Conservation (phyloP, 768 basidiomycete genomes). For the Lactifluus volemus region DNA sequence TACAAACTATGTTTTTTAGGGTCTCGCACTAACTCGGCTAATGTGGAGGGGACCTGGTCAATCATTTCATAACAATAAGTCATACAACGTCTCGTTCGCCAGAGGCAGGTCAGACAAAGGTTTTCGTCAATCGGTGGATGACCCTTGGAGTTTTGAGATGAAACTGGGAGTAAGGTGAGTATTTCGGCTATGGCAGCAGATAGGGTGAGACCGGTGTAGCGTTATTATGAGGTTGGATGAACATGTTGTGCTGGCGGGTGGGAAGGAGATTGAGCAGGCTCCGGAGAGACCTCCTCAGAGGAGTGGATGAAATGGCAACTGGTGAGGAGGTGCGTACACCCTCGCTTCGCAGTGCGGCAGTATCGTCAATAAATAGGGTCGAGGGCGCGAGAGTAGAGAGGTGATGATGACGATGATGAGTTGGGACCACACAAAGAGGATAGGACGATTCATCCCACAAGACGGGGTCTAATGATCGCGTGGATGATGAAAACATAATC, state of each 20-base stretch:
- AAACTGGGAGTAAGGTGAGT: neutral
- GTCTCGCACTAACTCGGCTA: no score
- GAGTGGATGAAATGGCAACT: neutral
- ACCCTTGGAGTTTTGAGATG: neutral
- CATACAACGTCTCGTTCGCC: neutral
- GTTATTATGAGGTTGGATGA: neutral
- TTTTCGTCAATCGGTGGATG: neutral
- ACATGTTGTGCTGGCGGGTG: neutral
- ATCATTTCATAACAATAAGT: neutral
- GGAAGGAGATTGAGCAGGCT: neutral
- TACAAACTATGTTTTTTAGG: no score
- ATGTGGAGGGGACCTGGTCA: neutral
- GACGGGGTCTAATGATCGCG: slow-evolving; percentile 9
- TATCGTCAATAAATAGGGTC: neutral
- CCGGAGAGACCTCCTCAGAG: neutral
- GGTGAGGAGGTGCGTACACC: neutral
- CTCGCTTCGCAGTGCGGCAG: neutral
- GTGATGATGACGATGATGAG: neutral
- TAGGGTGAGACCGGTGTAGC: neutral
- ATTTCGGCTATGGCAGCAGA: neutral
- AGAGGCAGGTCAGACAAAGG: neutral
- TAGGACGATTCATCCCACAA: slow-evolving; percentile 9
- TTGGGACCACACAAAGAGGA: neutral
- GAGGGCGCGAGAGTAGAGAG: neutral
- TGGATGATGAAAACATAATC: slow-evolving; percentile 11